A percentile compares a stretch with the other conserved stretches of the same genome.
Conservation (phyloP, 2,329 filamentous ascomycete species). For the Dactylellina drechsleri region DNA sequence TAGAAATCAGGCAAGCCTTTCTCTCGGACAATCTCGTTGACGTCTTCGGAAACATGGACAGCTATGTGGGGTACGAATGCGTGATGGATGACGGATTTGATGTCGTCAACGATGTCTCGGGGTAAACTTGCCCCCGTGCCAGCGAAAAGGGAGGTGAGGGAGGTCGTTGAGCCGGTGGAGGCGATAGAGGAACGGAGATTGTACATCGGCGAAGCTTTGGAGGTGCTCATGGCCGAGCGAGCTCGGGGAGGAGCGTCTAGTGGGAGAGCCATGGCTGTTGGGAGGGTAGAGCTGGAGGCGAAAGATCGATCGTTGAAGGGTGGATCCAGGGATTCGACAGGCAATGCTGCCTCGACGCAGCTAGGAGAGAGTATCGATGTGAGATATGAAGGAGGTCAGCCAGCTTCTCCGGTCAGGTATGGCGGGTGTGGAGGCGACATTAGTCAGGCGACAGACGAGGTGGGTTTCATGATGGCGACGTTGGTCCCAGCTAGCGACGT, state of each 20-base stretch:
- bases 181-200: conserved; percentile 71
- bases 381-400: conserved; percentile 16
- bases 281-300: background rate
- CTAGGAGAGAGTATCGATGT: background rate
- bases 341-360: background rate
- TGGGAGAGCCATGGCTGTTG: conserved; percentile 44
- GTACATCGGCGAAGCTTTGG: conserved; percentile 68
- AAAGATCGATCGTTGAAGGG: background rate
- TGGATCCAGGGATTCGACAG: background rate
- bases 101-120: conserved; percentile 67
- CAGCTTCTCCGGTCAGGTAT: conserved; percentile 44
- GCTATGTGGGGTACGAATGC: conserved; percentile 91
- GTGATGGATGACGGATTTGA: conserved; percentile 75
- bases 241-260: conserved; percentile 37
- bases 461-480: conserved; percentile 25
- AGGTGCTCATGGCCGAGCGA: conserved; percentile 64
- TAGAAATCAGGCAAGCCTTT: conserved; percentile 87
- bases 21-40: conserved; percentile 78
- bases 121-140: conserved; percentile 62
- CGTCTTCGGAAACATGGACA: conserved; percentile 86
- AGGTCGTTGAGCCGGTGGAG: conserved; percentile 63
- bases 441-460: conserved; percentile 39
- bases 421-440: conserved; percentile 36
- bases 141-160: conserved; percentile 67
- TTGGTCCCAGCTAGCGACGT: conserved; percentile 1